Conservation (phyloP, 2,329 filamentous ascomycete species). For the Cercospora citrullina region DNA sequence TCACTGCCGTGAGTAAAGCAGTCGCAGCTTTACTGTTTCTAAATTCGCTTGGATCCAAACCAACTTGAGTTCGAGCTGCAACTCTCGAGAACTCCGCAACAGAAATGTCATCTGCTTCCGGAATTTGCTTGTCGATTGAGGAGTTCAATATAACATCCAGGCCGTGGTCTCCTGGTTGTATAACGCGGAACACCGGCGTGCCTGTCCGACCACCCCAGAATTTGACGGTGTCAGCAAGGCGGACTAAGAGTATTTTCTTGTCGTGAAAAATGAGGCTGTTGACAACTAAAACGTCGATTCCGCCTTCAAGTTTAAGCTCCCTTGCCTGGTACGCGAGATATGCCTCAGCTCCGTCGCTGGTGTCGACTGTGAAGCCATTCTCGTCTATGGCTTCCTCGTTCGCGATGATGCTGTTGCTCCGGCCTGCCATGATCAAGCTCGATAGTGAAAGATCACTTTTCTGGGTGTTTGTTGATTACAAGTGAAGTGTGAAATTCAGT, state of each 20-base stretch:
- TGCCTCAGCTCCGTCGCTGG: conserved; percentile 16
- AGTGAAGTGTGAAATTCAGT: not conserved
- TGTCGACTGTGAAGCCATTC: conserved; percentile 13
- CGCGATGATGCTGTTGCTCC: not conserved
- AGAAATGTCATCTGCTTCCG: conserved; percentile 18
- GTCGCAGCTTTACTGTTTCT: conserved; percentile 19
- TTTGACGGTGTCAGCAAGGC: conserved; percentile 14
- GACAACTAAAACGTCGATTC: conserved; percentile 22
- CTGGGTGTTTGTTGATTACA: not conserved
- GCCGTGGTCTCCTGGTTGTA: conserved; percentile 15
- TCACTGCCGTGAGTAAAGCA: conserved; percentile 22
- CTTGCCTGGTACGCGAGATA: conserved; percentile 18
- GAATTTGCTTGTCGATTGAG: conserved; percentile 16
- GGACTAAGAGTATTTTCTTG: conserved; percentile 20
- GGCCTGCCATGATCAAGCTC: not conserved
- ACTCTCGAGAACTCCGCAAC: conserved; percentile 22
- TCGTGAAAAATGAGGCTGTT: conserved; percentile 24
- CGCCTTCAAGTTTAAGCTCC: conserved; percentile 13
- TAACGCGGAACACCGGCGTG: conserved; percentile 17
- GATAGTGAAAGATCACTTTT: no score
- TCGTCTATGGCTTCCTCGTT: conserved; percentile 8
- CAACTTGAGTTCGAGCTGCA: conserved; percentile 21
- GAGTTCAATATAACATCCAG: conserved; percentile 18
- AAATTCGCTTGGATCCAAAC: conserved; percentile 21
- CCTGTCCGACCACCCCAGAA: conserved; percentile 20